Conservation (phyloP, 2,329 filamentous ascomycete species). For the Gaeumannomyces sp. region DNA sequence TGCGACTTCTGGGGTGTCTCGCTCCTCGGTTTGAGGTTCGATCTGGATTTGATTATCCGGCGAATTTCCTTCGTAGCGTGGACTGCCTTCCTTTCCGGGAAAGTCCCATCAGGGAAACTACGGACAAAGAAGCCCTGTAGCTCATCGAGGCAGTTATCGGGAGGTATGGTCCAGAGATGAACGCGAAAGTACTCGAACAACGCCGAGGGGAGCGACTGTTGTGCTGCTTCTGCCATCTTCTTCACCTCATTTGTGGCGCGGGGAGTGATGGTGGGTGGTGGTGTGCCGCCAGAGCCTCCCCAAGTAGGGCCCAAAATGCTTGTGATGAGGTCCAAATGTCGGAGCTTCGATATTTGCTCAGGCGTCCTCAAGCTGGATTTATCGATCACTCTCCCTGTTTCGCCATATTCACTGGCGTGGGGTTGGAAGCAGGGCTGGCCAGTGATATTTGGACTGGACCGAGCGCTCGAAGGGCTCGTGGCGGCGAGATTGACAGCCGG, state of each 20-base stretch:
- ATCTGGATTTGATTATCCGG: background rate
- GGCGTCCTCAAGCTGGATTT: background rate
- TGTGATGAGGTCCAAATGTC: background rate
- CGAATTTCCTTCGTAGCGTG: background rate
- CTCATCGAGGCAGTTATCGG: background rate
- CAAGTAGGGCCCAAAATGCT: background rate
- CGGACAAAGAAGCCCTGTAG: background rate
- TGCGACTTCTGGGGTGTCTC: conserved; percentile 14
- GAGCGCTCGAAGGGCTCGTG: background rate
- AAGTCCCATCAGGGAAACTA: background rate
- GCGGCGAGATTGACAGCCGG: background rate
- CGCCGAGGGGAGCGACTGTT: background rate
- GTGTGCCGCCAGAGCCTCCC: background rate
- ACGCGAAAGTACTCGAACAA: background rate
- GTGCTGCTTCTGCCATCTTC: background rate
- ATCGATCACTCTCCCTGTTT: background rate
- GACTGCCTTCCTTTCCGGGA: background rate
- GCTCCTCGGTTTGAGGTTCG: conserved; percentile 12
- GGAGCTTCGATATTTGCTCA: background rate
- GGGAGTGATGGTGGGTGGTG: background rate
- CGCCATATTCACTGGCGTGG: too few species aligned
- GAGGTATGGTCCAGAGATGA: background rate
- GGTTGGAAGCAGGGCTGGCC: too few species aligned
- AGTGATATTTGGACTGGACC: background rate
- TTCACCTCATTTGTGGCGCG: background rate